Evolutionary conservation across 768 basidiomycete genomes (phyloP).

Genomic region (Mycena rebaudengoi): DNA sequence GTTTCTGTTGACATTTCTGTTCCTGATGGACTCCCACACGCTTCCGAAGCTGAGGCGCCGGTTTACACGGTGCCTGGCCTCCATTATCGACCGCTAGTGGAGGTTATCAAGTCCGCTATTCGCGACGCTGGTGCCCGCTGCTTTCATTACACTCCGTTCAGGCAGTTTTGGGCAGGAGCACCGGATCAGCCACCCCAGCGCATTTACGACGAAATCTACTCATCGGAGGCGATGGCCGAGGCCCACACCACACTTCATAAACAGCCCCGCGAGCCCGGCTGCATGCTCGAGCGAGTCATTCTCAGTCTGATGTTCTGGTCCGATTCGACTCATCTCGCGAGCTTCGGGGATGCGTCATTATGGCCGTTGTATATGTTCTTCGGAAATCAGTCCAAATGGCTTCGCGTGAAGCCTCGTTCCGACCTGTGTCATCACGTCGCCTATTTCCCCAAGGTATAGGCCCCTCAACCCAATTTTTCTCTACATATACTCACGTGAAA

Average conservation of each 20-base stretch:
- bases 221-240: constrained; percentile 23
- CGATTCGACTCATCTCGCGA: constrained; percentile 44
- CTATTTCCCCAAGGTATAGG: constrained; percentile 47
- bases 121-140: neutral
- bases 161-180: constrained; percentile 10
- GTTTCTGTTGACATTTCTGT: too few relatives aligned
- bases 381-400: constrained; percentile 52
- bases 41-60: constrained; percentile 17
- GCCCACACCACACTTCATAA: constrained; percentile 20
- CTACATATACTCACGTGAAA: too few relatives aligned
- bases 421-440: constrained; percentile 43
- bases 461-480: neutral
- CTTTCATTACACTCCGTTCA: constrained; percentile 30
- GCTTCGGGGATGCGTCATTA: constrained; percentile 43
- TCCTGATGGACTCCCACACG: too few relatives aligned
- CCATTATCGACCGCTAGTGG: constrained; percentile 14
- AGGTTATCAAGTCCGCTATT: constrained; percentile 27
- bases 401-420: constrained; percentile 33
- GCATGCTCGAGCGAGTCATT: constrained; percentile 21
- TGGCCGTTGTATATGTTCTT: constrained; percentile 55
- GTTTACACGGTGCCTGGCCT: constrained; percentile 27
- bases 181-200: neutral
- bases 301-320: constrained; percentile 42
- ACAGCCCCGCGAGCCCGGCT: neutral
- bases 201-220: constrained; percentile 27